phyloP scores from a whole-genome alignment of 169 alveolate species.

The Cryptosporidium parvum region DNA sequence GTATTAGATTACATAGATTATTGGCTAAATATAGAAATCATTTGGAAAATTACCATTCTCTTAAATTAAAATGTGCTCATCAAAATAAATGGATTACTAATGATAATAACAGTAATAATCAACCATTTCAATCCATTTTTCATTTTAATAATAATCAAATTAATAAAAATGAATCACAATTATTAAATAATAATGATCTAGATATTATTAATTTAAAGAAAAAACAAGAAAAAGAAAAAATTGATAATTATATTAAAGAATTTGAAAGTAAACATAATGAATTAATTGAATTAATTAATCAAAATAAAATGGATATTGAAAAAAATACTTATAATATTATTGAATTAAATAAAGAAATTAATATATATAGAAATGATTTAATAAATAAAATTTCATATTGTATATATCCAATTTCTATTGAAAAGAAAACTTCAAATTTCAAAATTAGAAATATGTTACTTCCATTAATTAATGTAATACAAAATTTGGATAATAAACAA shows the following conservation, averaged over 20 bases:
- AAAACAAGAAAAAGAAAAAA: not conserved
- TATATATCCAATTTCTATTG: slow-evolving; percentile 15
- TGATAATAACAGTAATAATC: not conserved
- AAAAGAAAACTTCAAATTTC: not conserved
- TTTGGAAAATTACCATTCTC: not conserved
- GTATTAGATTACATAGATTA: not conserved
- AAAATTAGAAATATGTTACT: slow-evolving; percentile 16
- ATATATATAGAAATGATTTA: slow-evolving; percentile 13
- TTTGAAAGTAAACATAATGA: not conserved
- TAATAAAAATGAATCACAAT: not conserved
- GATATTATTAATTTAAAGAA: not conserved
- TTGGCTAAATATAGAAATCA: not conserved
- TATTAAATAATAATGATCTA: not conserved
- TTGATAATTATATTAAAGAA: not conserved
- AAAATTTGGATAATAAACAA: slow-evolving; percentile 18
- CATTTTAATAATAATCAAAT: too few relatives aligned
- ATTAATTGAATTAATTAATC: not conserved
- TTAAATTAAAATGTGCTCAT: not conserved
- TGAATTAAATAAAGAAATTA: not conserved
- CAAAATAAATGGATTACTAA: not conserved
- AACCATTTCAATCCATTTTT: not conserved
- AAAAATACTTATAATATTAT: not conserved
- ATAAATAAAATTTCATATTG: slow-evolving; percentile 14
- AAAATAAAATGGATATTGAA: not conserved
- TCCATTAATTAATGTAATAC: slow-evolving; percentile 1